phyloP scores from a whole-genome alignment of 768 basidiomycete species.

The Termitomyces heimii region DNA sequence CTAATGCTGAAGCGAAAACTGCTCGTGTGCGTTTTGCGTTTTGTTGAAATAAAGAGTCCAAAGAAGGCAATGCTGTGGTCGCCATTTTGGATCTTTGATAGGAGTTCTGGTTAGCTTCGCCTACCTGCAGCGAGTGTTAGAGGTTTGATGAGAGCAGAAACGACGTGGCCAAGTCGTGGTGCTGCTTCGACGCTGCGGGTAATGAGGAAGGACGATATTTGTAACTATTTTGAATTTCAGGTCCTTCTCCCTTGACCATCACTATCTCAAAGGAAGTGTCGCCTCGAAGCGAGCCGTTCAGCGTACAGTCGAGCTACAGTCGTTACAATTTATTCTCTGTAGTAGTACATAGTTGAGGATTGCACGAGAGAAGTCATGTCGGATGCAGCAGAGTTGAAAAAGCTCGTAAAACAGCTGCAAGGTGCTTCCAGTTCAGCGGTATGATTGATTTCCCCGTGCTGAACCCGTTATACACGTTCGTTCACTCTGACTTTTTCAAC shows the following conservation, averaged over 20 bases:
- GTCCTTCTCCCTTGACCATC: constrained; percentile 15
- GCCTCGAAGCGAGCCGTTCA: constrained; percentile 12
- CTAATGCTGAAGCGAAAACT: constrained; percentile 61
- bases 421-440: constrained; percentile 52
- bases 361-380: constrained; percentile 31
- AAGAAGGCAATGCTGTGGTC: constrained; percentile 51
- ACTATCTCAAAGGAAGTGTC: constrained; percentile 10
- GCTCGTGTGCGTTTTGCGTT: constrained; percentile 70
- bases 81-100: constrained; percentile 22
- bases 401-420: constrained; percentile 76
- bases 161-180: not conserved
- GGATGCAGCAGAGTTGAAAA: constrained; percentile 63
- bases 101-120: not conserved
- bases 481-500: constrained; percentile 22
- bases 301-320: constrained; percentile 15
- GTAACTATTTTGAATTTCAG: constrained; percentile 13
- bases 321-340: constrained; percentile 19
- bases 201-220: constrained; percentile 16
- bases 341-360: constrained; percentile 28
- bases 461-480: constrained; percentile 29
- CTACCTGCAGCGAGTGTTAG: not conserved
- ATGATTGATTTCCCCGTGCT: constrained; percentile 31
- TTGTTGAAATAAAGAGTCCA: constrained; percentile 57
- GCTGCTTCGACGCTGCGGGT: constrained; percentile 2
- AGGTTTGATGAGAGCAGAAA: not conserved